A percentile compares a stretch with the other conserved stretches of the same genome.
These are phyloP conservation scores for Chalara sp. DNA, from an alignment of 2,329 filamentous ascomycete species.

Conservation along the genomic window DNA sequence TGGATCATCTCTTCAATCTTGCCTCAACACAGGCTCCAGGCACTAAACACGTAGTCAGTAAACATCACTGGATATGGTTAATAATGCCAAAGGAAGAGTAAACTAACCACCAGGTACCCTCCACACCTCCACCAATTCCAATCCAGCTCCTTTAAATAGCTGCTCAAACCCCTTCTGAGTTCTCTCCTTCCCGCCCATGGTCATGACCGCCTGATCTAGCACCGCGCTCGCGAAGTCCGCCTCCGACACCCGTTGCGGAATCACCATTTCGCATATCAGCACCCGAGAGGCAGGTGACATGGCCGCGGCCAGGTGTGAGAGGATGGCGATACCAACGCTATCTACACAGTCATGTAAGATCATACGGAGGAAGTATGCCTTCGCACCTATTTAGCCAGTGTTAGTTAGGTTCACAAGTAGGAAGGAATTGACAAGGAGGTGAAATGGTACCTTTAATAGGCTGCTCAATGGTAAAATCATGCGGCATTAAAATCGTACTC, in stretches of 20 bases:
- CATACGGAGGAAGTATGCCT: conserved; percentile 21
- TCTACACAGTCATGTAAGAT: conserved; percentile 21
- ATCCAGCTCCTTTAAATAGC: not conserved
- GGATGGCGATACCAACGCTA: conserved; percentile 9
- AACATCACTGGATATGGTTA: no score
- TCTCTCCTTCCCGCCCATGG: conserved; percentile 25
- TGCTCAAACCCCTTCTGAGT: conserved; percentile 13
- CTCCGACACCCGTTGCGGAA: conserved; percentile 8
- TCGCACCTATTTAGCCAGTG: conserved; percentile 9
- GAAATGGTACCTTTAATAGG: no score
- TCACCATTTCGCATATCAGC: conserved; percentile 9
- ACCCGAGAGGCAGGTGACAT: conserved; percentile 7
- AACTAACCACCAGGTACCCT: not conserved
- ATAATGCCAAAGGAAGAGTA: no score
- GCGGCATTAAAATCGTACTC: no score
- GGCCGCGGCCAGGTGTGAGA: conserved; percentile 15
- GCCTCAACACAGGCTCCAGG: no score
- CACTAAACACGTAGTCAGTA: no score
- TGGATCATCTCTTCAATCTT: no score
- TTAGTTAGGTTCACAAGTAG: no score
- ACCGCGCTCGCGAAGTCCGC: conserved; percentile 29
- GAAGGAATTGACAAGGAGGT: no score
- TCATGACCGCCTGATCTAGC: conserved; percentile 26
- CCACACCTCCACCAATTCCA: conserved; percentile 3
- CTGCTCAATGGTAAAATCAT: no score